Conservation (phyloP, 2,329 filamentous ascomycete genomes). For the Botrytis fabae region DNA sequence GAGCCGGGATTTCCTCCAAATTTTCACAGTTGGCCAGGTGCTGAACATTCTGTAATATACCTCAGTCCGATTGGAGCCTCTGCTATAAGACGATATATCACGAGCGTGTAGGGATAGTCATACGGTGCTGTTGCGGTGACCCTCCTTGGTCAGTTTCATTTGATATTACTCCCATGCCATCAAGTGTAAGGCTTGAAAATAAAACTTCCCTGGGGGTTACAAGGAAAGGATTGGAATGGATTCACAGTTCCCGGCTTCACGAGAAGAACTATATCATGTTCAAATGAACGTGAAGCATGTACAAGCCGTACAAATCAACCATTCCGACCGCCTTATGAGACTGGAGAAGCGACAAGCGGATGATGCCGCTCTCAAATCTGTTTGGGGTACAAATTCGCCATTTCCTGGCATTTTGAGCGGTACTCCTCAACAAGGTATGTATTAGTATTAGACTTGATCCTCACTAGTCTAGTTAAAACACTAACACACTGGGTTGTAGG, state of each 20-base stretch:
- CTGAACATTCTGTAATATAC: not conserved
- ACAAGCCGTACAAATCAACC: constrained; percentile 61
- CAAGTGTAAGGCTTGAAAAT: not conserved
- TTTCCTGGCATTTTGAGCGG: constrained; percentile 84
- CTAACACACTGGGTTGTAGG: constrained; percentile 52
- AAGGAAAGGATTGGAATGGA: constrained; percentile 55
- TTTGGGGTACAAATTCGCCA: constrained; percentile 88
- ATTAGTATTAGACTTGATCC: constrained; percentile 36
- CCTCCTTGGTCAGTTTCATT: constrained; percentile 1
- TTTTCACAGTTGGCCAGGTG: not conserved
- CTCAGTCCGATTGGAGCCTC: not conserved
- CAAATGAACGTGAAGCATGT: constrained; percentile 71
- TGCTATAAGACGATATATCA: not conserved
- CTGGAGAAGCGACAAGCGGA: constrained; percentile 68
- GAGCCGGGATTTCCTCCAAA: not conserved
- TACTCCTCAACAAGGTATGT: constrained; percentile 82
- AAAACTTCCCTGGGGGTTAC: constrained; percentile 18
- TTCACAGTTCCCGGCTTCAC: constrained; percentile 58
- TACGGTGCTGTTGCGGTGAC: not conserved
- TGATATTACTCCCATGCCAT: constrained; percentile 16
- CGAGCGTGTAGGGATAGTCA: not conserved
- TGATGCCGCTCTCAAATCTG: constrained; percentile 72
- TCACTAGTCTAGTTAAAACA: constrained; percentile 19
- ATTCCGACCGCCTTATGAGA: constrained; percentile 61
- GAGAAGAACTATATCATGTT: constrained; percentile 66